phyloP scores from a whole-genome alignment of 352 stramenopile species.

The Thalassiosira livingstoniorum region DNA sequence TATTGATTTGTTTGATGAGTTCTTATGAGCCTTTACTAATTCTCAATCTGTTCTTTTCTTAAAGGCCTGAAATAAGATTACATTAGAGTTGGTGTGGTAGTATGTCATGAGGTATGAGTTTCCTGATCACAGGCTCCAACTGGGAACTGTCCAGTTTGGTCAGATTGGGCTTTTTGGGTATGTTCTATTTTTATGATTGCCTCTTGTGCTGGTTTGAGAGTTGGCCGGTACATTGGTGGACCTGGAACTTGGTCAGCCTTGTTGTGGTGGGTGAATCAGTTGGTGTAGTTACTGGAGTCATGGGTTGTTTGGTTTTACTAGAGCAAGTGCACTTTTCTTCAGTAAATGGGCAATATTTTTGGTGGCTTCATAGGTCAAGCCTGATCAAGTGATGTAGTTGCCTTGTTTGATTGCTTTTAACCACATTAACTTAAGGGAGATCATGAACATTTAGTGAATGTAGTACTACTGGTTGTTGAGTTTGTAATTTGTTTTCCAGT shows the following conservation, averaged over 20 bases:
- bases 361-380: slow-evolving; percentile 9
- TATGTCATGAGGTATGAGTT: slow-evolving; percentile 58
- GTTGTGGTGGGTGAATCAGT: too few relatives aligned
- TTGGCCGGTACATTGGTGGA: too few relatives aligned
- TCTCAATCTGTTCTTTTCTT: not conserved
- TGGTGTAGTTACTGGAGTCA: not conserved
- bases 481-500: too few relatives aligned
- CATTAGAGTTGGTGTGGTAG: slow-evolving; percentile 60
- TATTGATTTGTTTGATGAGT: slow-evolving; percentile 2
- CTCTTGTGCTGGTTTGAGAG: slow-evolving; percentile 8
- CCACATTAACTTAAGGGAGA: slow-evolving; percentile 21
- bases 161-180: slow-evolving; percentile 40
- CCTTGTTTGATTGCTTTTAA: slow-evolving; percentile 24
- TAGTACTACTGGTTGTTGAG: not conserved
- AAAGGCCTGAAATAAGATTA: slow-evolving; percentile 59
- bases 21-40: slow-evolving; percentile 10
- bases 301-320: not conserved
- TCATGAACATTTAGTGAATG: slow-evolving; percentile 2
- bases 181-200: slow-evolving; percentile 4
- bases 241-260: too few relatives aligned
- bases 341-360: slow-evolving; percentile 9
- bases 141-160: slow-evolving; percentile 56
- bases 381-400: slow-evolving; percentile 13
- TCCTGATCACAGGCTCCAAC: slow-evolving; percentile 29
- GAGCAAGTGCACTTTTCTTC: slow-evolving; percentile 19